Percentiles rank a stretch among this genome's conserved stretches.
These are phyloP conservation scores for Cadophora sp. DNA, from an alignment of 2,329 filamentous ascomycete genomes.

Conservation along the genomic window DNA sequence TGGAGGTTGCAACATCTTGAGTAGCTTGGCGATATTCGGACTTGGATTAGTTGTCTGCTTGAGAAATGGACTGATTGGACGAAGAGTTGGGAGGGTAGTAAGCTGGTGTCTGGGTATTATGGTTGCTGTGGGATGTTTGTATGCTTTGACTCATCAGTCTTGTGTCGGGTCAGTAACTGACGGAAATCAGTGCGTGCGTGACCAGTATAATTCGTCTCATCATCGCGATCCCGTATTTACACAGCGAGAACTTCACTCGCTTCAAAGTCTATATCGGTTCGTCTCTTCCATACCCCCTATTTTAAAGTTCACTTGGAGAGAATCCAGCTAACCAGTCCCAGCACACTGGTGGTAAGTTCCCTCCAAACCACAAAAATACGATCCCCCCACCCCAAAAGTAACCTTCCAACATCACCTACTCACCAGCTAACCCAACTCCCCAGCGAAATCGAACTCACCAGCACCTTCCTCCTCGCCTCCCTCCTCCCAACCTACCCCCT, in stretches of 20 bases:
- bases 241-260: background rate
- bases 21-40: background rate
- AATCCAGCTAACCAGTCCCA: background rate
- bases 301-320: background rate
- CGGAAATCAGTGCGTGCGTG: background rate
- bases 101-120: background rate
- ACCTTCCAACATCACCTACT: background rate
- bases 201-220: background rate
- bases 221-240: background rate
- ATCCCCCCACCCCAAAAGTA: background rate
- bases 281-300: background rate
- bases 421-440: background rate
- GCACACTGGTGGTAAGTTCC: conserved; percentile 14
- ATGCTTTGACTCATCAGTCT: background rate
- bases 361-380: background rate
- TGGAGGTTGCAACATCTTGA: background rate
- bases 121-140: background rate
- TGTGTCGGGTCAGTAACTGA: background rate
- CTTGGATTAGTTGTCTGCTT: background rate
- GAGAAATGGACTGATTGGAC: background rate
- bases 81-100: background rate
- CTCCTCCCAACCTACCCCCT: background rate
- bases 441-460: conserved; percentile 15
- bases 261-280: conserved; percentile 7
- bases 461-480: background rate